Evolutionary conservation across 108 stramenopile species (phyloP).

Genomic region (Pseudonitzschia delicatissima): DNA sequence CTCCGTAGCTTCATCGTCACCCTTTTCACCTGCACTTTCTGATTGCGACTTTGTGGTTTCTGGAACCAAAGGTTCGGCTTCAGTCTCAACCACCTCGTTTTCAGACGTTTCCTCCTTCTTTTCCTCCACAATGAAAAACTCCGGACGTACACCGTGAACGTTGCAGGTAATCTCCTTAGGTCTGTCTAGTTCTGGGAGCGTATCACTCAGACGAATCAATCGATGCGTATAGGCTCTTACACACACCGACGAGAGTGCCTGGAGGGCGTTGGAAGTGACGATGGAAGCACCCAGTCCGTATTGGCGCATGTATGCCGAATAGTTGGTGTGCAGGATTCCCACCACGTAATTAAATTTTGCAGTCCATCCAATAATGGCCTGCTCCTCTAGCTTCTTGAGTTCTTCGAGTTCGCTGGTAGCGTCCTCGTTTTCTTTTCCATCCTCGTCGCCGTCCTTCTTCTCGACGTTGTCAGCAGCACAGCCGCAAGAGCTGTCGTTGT

Average conservation of each 20-base stretch:
- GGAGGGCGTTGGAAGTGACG: conserved; percentile 70
- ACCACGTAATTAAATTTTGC: conserved; percentile 87
- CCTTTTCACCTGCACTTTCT: background rate
- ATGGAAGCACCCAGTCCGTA: conserved; percentile 64
- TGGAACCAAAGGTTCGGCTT: too few species aligned
- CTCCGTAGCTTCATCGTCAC: background rate
- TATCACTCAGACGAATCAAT: conserved; percentile 75
- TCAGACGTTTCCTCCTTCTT: too few species aligned
- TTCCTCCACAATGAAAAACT: conserved; percentile 65
- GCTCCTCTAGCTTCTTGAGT: background rate
- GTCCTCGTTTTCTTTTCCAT: background rate
- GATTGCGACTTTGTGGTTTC: background rate
- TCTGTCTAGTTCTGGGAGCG: conserved; percentile 58
- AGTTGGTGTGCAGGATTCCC: conserved; percentile 94
- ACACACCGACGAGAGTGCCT: conserved; percentile 60
- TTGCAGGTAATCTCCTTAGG: conserved; percentile 85
- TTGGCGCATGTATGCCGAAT: conserved; percentile 78
- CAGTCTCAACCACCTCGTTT: too few species aligned
- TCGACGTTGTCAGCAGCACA: background rate
- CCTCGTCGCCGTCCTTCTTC: background rate
- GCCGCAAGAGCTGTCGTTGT: background rate
- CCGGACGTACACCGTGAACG: conserved; percentile 90
- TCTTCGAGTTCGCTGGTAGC: background rate
- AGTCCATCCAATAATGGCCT: conserved; percentile 71
- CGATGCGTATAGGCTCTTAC: conserved; percentile 83